phyloP scores from a whole-genome alignment of 179 eudicot genomes.

The Silene noctiflora region DNA sequence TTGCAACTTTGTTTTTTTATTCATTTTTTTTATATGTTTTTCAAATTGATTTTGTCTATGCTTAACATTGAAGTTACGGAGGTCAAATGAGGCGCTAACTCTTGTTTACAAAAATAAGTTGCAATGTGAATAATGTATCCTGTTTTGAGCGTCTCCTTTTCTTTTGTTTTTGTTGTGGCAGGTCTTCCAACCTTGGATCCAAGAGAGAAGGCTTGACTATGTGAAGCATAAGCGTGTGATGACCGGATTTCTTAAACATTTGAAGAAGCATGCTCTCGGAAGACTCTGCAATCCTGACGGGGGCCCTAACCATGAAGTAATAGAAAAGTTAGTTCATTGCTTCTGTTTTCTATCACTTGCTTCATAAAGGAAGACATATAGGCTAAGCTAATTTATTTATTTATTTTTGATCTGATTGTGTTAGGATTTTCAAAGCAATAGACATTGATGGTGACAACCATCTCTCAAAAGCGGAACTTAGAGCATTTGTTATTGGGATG shows the following conservation, averaged over 20 bases:
- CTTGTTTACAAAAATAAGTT: neutral
- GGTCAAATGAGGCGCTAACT: too few species aligned
- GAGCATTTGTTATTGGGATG: constrained; percentile 45
- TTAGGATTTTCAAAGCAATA: constrained; percentile 46
- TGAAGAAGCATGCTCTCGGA: constrained; percentile 48
- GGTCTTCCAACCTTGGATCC: constrained; percentile 63
- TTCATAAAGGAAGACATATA: neutral
- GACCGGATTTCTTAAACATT: constrained; percentile 51
- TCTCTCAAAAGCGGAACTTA: constrained; percentile 50
- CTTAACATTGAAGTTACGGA: neutral
- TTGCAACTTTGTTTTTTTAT: too few species aligned
- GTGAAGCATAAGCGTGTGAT: constrained; percentile 50
- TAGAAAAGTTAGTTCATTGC: constrained; percentile 36
- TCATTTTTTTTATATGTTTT: too few species aligned
- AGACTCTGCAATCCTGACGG: constrained; percentile 48
- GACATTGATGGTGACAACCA: constrained; percentile 38
- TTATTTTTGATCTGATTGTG: constrained; percentile 8
- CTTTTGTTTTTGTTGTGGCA: constrained; percentile 11
- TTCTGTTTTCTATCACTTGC: neutral
- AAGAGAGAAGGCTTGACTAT: constrained; percentile 43
- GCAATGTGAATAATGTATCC: neutral
- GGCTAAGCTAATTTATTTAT: neutral
- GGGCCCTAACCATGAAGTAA: constrained; percentile 32
- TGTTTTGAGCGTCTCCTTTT: neutral
- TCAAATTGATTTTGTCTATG: neutral